These are phyloP conservation scores for Citrus sinensis DNA, from an alignment of 345 rosid species.

Conservation along the genomic window DNA sequence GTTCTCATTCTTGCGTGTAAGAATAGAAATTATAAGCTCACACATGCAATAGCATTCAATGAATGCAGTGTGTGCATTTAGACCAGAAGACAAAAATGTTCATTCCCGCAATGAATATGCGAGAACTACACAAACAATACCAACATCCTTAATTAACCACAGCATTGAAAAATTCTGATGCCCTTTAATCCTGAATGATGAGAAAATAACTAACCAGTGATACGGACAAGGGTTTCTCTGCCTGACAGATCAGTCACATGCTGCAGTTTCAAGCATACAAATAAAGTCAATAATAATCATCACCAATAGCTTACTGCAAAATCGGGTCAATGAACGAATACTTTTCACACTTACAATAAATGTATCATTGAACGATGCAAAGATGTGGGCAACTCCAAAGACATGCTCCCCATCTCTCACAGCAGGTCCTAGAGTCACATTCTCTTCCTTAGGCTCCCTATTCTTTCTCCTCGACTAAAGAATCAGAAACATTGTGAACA, in stretches of 20 bases:
- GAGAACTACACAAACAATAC: background rate
- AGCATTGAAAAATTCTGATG: background rate
- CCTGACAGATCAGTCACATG: slow-evolving; percentile 53
- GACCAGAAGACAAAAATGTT: background rate
- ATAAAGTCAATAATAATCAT: background rate
- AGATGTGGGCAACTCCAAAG: slow-evolving; percentile 48
- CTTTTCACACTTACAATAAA: slow-evolving; percentile 35
- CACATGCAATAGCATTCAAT: background rate
- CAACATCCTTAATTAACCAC: background rate
- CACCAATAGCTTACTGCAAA: background rate
- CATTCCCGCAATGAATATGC: no score
- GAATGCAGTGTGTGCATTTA: background rate
- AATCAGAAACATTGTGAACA: background rate
- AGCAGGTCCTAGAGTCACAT: slow-evolving; percentile 37
- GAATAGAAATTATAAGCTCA: background rate
- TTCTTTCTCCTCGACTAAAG: slow-evolving; percentile 33
- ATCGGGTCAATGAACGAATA: no score
- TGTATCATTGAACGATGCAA: slow-evolving; percentile 45
- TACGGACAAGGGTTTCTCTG: slow-evolving; percentile 47
- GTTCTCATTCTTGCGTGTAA: background rate
- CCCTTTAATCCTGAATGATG: background rate
- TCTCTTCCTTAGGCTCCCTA: slow-evolving; percentile 47
- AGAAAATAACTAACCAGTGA: slow-evolving; percentile 30
- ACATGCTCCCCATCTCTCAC: slow-evolving; percentile 36
- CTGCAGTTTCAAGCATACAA: slow-evolving; percentile 19